Percentiles rank a stretch among this genome's conserved stretches.
Evolutionary conservation across 352 stramenopile genomes (phyloP).

Genomic region (Globisporangium ultimum): DNA sequence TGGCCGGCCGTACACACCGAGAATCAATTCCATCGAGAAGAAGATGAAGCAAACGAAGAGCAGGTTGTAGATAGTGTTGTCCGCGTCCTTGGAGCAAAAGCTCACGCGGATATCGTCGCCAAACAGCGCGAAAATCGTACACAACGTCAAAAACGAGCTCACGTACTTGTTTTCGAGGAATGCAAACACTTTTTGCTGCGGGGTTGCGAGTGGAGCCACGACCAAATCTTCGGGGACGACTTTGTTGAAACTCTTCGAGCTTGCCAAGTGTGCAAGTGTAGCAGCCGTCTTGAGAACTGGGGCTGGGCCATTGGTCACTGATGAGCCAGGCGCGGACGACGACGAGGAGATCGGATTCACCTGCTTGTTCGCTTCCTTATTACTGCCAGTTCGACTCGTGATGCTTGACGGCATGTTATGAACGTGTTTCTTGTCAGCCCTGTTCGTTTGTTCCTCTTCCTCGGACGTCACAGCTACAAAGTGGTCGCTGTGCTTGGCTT

Average conservation of each 20-base stretch:
- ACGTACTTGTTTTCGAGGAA: constrained; percentile 74
- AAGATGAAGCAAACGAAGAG: constrained; percentile 79
- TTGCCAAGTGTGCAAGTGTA: constrained; percentile 37
- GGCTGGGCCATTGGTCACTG: constrained; percentile 20
- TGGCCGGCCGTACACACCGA: constrained; percentile 68
- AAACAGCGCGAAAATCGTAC: constrained; percentile 87
- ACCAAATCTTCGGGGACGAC: constrained; percentile 56
- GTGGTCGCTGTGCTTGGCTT: constrained; percentile 34
- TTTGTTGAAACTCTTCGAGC: constrained; percentile 58
- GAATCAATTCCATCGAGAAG: constrained; percentile 61
- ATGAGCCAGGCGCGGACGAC: constrained; percentile 9
- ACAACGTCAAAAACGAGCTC: constrained; percentile 58
- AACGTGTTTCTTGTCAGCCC: constrained; percentile 12
- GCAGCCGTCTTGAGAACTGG: constrained; percentile 25
- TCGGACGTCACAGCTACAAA: constrained; percentile 28
- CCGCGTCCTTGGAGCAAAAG: constrained; percentile 59
- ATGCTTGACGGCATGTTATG: constrained; percentile 30
- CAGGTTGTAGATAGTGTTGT: constrained; percentile 72
- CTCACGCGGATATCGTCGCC: constrained; percentile 80
- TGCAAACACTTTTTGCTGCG: constrained; percentile 39
- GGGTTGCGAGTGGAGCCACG: constrained; percentile 24
- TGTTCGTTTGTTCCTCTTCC: constrained; percentile 18
- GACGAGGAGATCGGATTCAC: constrained; percentile 4
- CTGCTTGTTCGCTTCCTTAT: constrained; percentile 11
- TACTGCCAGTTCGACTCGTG: constrained; percentile 13